A percentile compares a stretch with the other conserved stretches of the same genome.
phyloP scores from a whole-genome alignment of 2,329 filamentous ascomycete genomes.

The Camptophora hylomeconis region DNA sequence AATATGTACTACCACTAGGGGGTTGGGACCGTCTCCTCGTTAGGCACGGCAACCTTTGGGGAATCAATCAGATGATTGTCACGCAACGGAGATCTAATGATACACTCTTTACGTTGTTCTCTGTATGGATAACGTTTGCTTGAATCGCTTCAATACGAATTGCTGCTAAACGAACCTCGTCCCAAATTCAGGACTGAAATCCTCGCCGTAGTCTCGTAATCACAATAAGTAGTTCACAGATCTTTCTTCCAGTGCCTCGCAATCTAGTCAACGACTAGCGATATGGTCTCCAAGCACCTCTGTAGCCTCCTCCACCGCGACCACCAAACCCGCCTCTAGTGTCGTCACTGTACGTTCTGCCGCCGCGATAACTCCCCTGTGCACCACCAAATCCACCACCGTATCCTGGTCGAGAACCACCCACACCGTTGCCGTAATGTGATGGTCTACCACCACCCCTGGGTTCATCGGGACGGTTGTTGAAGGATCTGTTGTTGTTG shows the following conservation, averaged over 20 bases:
- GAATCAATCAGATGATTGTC: too few relatives aligned
- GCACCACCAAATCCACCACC: constrained; percentile 7
- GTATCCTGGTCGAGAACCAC: constrained; percentile 3
- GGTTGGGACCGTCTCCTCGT: too few relatives aligned
- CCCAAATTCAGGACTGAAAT: too few relatives aligned
- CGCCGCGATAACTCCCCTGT: constrained; percentile 6
- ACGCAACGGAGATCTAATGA: too few relatives aligned
- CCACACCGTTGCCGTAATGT: constrained; percentile 16
- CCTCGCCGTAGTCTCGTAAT: too few relatives aligned
- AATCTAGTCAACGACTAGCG: too few relatives aligned
- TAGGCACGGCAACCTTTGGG: too few relatives aligned
- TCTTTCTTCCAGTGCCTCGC: neutral
- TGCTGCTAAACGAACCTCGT: too few relatives aligned
- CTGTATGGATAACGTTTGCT: too few relatives aligned
- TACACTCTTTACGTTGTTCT: too few relatives aligned
- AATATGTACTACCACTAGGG: too few relatives aligned
- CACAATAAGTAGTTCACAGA: neutral
- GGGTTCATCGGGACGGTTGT: neutral
- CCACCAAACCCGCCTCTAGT: constrained; percentile 41
- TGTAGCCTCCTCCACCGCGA: constrained; percentile 4
- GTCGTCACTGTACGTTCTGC: constrained; percentile 11
- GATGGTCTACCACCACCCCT: constrained; percentile 6
- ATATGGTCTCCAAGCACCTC: constrained; percentile 2
- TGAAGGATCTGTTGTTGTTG: constrained; percentile 4
- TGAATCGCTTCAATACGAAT: too few relatives aligned